These are phyloP conservation scores for Glaciozyma antarctica DNA, from an alignment of 768 basidiomycete genomes.

Conservation along the genomic window DNA sequence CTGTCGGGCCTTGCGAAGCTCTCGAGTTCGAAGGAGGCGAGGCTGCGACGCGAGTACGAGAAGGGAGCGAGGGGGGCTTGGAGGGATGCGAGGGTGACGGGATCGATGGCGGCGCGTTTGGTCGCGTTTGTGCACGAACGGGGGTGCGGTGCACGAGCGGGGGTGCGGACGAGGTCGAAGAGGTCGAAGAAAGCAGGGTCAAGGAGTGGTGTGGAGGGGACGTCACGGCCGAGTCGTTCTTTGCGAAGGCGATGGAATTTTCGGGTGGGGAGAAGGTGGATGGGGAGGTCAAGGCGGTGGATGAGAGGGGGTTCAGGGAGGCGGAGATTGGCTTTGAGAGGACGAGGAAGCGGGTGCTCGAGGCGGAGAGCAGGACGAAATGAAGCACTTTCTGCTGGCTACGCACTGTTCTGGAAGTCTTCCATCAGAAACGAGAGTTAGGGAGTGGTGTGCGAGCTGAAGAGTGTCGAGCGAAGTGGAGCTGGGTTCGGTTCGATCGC, in stretches of 20 bases:
- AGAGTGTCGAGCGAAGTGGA: too few species aligned
- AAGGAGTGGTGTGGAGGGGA: slow-evolving; percentile 4
- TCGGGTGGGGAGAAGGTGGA: neutral
- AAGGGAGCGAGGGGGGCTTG: neutral
- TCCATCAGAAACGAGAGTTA: too few species aligned
- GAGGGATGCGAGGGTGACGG: slow-evolving; percentile 1
- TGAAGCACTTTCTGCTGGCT: too few species aligned
- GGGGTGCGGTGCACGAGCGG: neutral
- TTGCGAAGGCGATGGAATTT: slow-evolving; percentile 2
- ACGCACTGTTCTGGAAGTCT: too few species aligned
- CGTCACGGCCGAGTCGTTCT: slow-evolving; percentile 2
- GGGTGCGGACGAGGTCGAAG: neutral
- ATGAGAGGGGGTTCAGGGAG: neutral
- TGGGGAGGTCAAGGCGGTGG: neutral
- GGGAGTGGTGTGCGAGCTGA: too few species aligned
- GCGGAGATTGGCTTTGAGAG: neutral
- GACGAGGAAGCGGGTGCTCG: neutral
- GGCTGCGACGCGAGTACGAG: neutral
- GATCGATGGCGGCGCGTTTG: neutral
- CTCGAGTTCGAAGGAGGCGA: too few species aligned
- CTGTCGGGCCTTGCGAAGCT: neutral
- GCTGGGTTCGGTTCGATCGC: too few species aligned
- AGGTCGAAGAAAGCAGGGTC: neutral
- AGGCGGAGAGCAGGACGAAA: neutral
- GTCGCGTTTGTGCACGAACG: neutral